phyloP scores from a whole-genome alignment of 495 filamentous ascomycete genomes.

The Penicillium diatomitis region DNA sequence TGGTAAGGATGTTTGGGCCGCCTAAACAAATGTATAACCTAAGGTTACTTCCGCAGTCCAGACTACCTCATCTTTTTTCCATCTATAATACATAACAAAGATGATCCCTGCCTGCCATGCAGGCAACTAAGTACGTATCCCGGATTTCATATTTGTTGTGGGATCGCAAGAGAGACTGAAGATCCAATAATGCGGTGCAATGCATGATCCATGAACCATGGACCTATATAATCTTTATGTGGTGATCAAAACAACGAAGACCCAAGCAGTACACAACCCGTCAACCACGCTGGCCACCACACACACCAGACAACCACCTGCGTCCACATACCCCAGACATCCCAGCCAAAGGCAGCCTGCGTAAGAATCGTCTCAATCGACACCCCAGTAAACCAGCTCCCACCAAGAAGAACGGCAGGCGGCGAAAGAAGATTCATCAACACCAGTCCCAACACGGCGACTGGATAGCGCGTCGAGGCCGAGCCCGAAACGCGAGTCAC shows the following conservation, averaged over 20 bases:
- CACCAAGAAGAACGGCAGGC: conserved; percentile 48
- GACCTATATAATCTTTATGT: too few species aligned
- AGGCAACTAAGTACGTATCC: neutral
- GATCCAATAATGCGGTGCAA: too few species aligned
- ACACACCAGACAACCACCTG: conserved; percentile 89
- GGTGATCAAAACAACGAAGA: conserved; percentile 27
- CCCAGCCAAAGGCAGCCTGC: conserved; percentile 82
- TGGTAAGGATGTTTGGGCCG: conserved; percentile 85
- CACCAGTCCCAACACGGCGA: conserved; percentile 19
- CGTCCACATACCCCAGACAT: conserved; percentile 85
- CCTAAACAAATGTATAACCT: conserved; percentile 32
- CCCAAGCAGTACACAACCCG: conserved; percentile 45
- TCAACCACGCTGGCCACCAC: conserved; percentile 96
- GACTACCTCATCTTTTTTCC: neutral
- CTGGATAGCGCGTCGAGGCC: conserved; percentile 13
- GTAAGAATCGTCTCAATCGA: conserved; percentile 50
- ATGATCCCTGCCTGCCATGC: conserved; percentile 5
- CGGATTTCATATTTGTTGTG: neutral
- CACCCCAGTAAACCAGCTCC: conserved; percentile 41
- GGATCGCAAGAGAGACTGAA: neutral
- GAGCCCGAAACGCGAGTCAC: conserved; percentile 39
- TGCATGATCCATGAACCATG: too few species aligned
- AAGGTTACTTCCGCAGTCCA: too few species aligned
- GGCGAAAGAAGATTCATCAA: conserved; percentile 56
- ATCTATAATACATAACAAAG: conserved; percentile 22